Evolutionary conservation across 495 filamentous ascomycete genomes (phyloP).

Genomic region (Neurospora sp.): DNA sequence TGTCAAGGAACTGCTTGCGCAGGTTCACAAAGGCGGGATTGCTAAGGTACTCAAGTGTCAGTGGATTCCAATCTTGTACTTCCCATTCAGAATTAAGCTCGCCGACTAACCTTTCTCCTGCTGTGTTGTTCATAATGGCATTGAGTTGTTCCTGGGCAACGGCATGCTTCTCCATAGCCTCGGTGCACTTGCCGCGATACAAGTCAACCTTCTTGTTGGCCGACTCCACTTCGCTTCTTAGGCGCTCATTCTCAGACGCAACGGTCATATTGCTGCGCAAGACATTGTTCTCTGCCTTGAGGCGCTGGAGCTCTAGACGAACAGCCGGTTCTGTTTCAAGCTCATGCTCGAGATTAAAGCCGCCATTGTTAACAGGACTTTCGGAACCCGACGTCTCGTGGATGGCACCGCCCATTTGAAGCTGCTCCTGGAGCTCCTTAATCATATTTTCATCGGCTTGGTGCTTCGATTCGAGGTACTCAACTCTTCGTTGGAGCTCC

Average conservation of each 20-base stretch:
- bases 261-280: slow-evolving; percentile 38
- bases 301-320: slow-evolving; percentile 36
- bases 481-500: slow-evolving; percentile 21
- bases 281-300: slow-evolving; percentile 44
- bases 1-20: slow-evolving; percentile 23
- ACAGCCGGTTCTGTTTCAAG: slow-evolving; percentile 25
- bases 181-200: slow-evolving; percentile 35
- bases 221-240: slow-evolving; percentile 39
- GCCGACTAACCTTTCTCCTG: slow-evolving; percentile 39
- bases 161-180: slow-evolving; percentile 39
- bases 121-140: slow-evolving; percentile 34
- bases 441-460: slow-evolving; percentile 31
- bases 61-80: slow-evolving; percentile 10
- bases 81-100: slow-evolving; percentile 9
- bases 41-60: slow-evolving; percentile 31
- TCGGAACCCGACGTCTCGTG: slow-evolving; percentile 9
- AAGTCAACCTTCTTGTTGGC: slow-evolving; percentile 25
- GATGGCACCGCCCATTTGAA: slow-evolving; percentile 24
- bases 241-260: slow-evolving; percentile 37
- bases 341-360: slow-evolving; percentile 33
- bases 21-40: slow-evolving; percentile 27
- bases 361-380: slow-evolving; percentile 12
- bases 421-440: slow-evolving; percentile 35
- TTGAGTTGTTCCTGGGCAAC: slow-evolving; percentile 41
- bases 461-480: slow-evolving; percentile 25